Conservation (phyloP, 2,329 filamentous ascomycete genomes). For the Hansfordia pulvinata region DNA sequence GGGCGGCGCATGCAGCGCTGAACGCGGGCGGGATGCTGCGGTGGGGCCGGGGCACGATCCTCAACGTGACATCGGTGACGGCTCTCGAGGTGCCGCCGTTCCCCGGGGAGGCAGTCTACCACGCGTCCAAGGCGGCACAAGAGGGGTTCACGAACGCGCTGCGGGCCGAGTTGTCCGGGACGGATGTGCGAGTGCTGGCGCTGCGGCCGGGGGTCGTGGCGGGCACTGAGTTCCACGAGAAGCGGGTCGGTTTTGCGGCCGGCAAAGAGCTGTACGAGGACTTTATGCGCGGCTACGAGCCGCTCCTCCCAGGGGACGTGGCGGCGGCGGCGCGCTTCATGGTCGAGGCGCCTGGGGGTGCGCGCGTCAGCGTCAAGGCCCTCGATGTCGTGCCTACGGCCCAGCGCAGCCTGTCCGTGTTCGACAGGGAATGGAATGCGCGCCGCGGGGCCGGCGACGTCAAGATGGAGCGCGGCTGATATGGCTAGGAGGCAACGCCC, state of each 20-base stretch:
- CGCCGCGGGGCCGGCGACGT: too few species aligned
- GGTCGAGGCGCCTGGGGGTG: too few species aligned
- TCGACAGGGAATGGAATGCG: too few species aligned
- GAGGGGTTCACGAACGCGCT: conserved; percentile 35
- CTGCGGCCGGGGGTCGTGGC: conserved; percentile 31
- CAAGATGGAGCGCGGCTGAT: too few species aligned
- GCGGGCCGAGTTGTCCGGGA: conserved; percentile 28
- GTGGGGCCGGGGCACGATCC: conserved; percentile 25
- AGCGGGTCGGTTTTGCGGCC: conserved; percentile 27
- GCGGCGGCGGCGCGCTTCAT: too few species aligned
- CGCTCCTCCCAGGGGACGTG: too few species aligned
- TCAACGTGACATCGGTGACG: conserved; percentile 33
- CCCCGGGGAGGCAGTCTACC: conserved; percentile 32
- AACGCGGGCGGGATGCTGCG: conserved; percentile 26
- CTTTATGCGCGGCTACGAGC: too few species aligned
- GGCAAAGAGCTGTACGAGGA: conserved; percentile 25
- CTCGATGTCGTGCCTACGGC: too few species aligned
- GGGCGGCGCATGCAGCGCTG: conserved; percentile 26
- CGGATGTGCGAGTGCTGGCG: conserved; percentile 30
- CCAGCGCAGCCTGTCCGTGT: too few species aligned
- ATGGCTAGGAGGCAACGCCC: too few species aligned
- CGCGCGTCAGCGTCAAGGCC: too few species aligned
- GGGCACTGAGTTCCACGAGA: conserved; percentile 32
- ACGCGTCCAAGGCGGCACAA: conserved; percentile 29
- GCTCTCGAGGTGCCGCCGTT: conserved; percentile 32